These are phyloP conservation scores for Deuterostichococcus epilithicus DNA, from an alignment of 139 green algal genomes.

Conservation along the genomic window DNA sequence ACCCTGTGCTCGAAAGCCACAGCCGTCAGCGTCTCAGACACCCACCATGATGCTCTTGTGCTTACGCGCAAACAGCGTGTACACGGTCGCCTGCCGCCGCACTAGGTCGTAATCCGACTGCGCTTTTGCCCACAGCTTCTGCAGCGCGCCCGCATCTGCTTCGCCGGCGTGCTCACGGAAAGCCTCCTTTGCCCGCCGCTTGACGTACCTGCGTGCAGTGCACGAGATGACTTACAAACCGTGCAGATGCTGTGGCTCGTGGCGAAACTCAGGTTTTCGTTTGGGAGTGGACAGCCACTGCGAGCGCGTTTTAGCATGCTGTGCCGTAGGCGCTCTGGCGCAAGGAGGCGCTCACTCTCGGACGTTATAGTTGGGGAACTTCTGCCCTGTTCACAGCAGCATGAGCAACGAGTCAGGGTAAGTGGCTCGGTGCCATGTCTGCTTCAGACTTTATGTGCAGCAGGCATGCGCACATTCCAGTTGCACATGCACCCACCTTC, in stretches of 20 bases:
- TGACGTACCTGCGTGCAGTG: constrained; percentile 71
- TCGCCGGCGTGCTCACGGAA: constrained; percentile 30
- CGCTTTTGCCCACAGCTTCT: constrained; percentile 28
- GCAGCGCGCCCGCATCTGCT: constrained; percentile 15
- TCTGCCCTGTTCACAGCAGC: constrained; percentile 42
- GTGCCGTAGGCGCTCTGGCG: too few species aligned
- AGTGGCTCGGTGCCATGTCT: neutral
- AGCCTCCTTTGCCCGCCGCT: constrained; percentile 41
- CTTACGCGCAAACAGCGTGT: constrained; percentile 57
- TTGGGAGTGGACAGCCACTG: neutral
- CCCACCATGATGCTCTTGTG: constrained; percentile 65
- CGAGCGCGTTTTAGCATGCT: neutral
- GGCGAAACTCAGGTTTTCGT: neutral
- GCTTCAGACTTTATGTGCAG: too few species aligned
- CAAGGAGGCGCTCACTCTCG: constrained; percentile 47
- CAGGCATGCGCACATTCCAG: neutral
- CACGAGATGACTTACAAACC: too few species aligned
- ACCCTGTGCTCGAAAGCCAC: too few species aligned
- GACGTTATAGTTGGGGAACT: constrained; percentile 75
- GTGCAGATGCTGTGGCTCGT: neutral
- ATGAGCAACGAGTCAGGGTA: neutral
- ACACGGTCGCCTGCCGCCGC: constrained; percentile 61
- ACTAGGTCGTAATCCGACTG: constrained; percentile 55
- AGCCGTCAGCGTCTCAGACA: neutral
- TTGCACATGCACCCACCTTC: neutral